Evolutionary conservation across 2,329 filamentous ascomycete species (phyloP).

Genomic region (Claviceps paspali): DNA sequence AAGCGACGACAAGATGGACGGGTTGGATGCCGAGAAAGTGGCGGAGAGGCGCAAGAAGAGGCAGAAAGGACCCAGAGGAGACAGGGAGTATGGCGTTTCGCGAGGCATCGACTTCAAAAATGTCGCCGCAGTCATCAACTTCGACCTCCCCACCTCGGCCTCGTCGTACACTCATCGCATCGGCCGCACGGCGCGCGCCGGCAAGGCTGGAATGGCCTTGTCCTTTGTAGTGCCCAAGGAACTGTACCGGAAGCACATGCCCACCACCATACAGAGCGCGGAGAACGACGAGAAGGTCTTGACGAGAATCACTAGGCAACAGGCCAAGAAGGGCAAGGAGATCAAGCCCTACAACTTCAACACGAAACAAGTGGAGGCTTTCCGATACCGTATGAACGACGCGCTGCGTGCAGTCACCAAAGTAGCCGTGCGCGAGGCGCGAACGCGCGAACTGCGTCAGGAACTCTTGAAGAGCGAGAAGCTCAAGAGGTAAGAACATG

Average conservation of each 20-base stretch:
- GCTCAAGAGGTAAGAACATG: slow-evolving; percentile 56
- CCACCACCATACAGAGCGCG: slow-evolving; percentile 59
- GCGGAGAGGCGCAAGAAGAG: slow-evolving; percentile 9
- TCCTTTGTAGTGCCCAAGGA: slow-evolving; percentile 81
- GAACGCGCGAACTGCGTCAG: slow-evolving; percentile 72
- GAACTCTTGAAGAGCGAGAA: slow-evolving; percentile 91
- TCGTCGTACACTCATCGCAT: slow-evolving; percentile 97
- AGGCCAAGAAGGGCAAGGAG: slow-evolving; percentile 63
- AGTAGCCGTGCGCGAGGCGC: slow-evolving; percentile 77
- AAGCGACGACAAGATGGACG: slow-evolving; percentile 1
- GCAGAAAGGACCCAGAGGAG: slow-evolving; percentile 36
- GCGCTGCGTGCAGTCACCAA: slow-evolving; percentile 80
- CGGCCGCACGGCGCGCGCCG: slow-evolving; percentile 80
- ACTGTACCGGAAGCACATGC: slow-evolving; percentile 75
- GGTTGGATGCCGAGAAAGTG: slow-evolving; percentile 10
- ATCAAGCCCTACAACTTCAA: slow-evolving; percentile 89
- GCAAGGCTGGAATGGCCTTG: slow-evolving; percentile 85
- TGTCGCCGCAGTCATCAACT: slow-evolving; percentile 88
- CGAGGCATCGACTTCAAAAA: slow-evolving; percentile 92
- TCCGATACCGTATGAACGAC: slow-evolving; percentile 89
- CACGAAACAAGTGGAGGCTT: slow-evolving; percentile 84
- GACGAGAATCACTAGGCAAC: slow-evolving; percentile 62
- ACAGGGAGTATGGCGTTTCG: slow-evolving; percentile 89
- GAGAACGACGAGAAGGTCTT: slow-evolving; percentile 78
- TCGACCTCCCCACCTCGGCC: slow-evolving; percentile 76